phyloP scores from a whole-genome alignment of 164 flowering plant species.

The Malania oleifera region DNA sequence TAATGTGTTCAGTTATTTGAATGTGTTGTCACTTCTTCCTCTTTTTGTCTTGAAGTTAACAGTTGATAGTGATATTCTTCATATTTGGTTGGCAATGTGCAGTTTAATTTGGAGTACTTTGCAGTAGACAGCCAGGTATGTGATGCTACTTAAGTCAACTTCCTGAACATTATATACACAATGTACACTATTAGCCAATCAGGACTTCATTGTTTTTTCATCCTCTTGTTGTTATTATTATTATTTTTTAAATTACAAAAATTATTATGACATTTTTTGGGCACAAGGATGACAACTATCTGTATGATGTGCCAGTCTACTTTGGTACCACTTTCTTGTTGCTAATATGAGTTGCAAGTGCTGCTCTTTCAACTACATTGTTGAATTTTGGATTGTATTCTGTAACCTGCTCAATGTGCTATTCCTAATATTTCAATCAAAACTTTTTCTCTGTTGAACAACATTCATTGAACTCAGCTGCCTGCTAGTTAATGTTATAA shows the following conservation, averaged over 20 bases:
- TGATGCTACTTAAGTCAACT: constrained; percentile 1
- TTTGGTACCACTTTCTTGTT: not conserved
- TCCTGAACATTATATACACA: not conserved
- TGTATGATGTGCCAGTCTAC: not conserved
- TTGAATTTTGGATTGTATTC: constrained; percentile 2
- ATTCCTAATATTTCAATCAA: no score
- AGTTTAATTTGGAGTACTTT: constrained; percentile 99
- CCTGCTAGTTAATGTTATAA: no score
- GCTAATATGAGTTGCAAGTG: not conserved
- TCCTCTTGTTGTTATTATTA: no score
- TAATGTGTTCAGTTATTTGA: constrained; percentile 2
- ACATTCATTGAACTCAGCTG: no score
- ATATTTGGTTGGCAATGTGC: constrained; percentile 30
- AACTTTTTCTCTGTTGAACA: no score
- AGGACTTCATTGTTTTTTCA: no score
- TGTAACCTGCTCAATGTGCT: not conserved
- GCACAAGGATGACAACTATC: not conserved
- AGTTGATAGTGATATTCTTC: constrained; percentile 9
- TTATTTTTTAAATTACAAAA: no score
- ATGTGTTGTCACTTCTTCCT: not conserved
- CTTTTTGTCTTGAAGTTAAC: constrained; percentile 1
- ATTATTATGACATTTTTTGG: no score
- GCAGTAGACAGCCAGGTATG: constrained; percentile 93
- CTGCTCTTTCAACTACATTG: not conserved
- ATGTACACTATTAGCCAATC: no score